Percentiles rank a stretch among this genome's conserved stretches.
These are phyloP conservation scores for Peniophora sp. DNA, from an alignment of 1,284 basidiomycete species.

Conservation along the genomic window DNA sequence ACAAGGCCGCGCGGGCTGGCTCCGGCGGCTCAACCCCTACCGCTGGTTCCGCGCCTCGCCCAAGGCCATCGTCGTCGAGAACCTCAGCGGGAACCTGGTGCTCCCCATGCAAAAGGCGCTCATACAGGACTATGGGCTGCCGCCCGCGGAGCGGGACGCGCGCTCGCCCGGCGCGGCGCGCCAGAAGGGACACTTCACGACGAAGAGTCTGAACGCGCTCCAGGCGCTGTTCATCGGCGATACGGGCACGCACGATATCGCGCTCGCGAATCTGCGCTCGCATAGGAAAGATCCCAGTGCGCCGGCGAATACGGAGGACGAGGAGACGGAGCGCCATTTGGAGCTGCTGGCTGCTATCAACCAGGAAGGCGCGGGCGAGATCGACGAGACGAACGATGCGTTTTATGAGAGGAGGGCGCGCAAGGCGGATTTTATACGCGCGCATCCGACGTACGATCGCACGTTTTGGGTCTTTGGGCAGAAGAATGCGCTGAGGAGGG, in stretches of 20 bases:
- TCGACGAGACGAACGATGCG: conserved; percentile 52
- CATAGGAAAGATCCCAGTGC: conserved; percentile 32
- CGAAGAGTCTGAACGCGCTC: conserved; percentile 49
- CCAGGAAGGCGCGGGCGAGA: conserved; percentile 35
- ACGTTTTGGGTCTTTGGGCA: conserved; percentile 89
- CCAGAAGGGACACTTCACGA: conserved; percentile 39
- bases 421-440: conserved; percentile 83
- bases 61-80: conserved; percentile 65
- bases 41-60: conserved; percentile 70
- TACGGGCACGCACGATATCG: conserved; percentile 47
- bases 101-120: conserved; percentile 72
- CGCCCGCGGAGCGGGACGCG: conserved; percentile 25
- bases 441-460: conserved; percentile 88
- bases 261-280: conserved; percentile 46
- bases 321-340: conserved; percentile 69
- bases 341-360: conserved; percentile 61
- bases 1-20: conserved; percentile 55
- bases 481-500: conserved; percentile 63
- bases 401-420: conserved; percentile 71
- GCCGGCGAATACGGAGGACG: conserved; percentile 36
- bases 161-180: conserved; percentile 7
- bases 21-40: conserved; percentile 83
- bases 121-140: conserved; percentile 51
- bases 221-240: conserved; percentile 66
- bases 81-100: conserved; percentile 64